Percentiles rank a stretch among this genome's conserved stretches.
Evolutionary conservation across 805 yeast species (phyloP).

Genomic region (Wickerhamiella azymoides): DNA sequence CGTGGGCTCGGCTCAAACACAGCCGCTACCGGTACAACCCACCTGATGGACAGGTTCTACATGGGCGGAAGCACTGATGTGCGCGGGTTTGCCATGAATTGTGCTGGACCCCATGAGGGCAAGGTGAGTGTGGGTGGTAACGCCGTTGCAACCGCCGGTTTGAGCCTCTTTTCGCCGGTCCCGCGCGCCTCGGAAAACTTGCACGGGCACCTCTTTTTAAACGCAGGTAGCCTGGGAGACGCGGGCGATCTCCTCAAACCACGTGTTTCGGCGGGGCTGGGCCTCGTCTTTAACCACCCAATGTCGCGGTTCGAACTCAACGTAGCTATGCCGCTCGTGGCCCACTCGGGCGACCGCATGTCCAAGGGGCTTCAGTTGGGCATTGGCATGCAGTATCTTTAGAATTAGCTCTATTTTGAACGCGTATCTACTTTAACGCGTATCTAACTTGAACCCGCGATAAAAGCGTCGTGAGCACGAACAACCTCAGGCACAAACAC

Average conservation of each 20-base stretch:
- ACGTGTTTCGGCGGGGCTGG: slow-evolving; percentile 43
- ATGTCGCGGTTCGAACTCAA: slow-evolving; percentile 56
- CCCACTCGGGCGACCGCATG: slow-evolving; percentile 35
- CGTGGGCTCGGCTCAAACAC: slow-evolving; percentile 7
- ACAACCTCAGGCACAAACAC: slow-evolving; percentile 68
- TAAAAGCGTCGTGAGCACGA: slow-evolving; percentile 50
- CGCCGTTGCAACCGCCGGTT: slow-evolving; percentile 40
- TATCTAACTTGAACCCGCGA: slow-evolving; percentile 20
- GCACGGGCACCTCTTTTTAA: slow-evolving; percentile 47
- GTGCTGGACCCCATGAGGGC: slow-evolving; percentile 48
- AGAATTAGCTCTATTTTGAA: slow-evolving; percentile 15
- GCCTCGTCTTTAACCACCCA: slow-evolving; percentile 47
- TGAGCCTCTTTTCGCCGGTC: slow-evolving; percentile 43
- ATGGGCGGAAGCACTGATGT: slow-evolving; percentile 69
- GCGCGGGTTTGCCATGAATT: slow-evolving; percentile 52
- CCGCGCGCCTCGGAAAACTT: slow-evolving; percentile 43
- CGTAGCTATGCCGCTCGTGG: slow-evolving; percentile 45
- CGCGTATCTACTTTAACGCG: background rate
- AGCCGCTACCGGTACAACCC: slow-evolving; percentile 25
- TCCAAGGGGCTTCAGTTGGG: slow-evolving; percentile 60
- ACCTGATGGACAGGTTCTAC: slow-evolving; percentile 66
- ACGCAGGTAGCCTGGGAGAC: slow-evolving; percentile 45
- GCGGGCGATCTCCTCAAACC: slow-evolving; percentile 23
- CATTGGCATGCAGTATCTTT: slow-evolving; percentile 45
- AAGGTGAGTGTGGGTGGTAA: slow-evolving; percentile 57